Conservation (phyloP, 495 filamentous ascomycete genomes). For the Xylaria curta region DNA sequence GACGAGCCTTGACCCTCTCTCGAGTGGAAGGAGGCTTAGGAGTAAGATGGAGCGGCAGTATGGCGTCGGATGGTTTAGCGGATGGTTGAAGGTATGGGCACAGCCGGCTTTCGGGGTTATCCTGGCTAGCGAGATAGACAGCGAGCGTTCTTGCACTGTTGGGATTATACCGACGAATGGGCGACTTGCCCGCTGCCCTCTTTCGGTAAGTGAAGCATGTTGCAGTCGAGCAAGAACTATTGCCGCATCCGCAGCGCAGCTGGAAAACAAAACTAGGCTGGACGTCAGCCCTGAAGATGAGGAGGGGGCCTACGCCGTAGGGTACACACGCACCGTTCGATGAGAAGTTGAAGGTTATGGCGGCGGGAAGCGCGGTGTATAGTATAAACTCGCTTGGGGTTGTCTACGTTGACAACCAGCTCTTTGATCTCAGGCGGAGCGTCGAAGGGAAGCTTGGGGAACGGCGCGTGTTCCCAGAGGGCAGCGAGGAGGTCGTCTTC, state of each 20-base stretch:
- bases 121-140: conserved; percentile 76
- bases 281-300: conserved; percentile 26
- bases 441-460: conserved; percentile 57
- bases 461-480: conserved; percentile 59
- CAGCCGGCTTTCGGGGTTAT: conserved; percentile 75
- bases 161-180: conserved; percentile 73
- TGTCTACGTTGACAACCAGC: conserved; percentile 56
- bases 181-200: conserved; percentile 65
- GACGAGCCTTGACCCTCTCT: conserved; percentile 24
- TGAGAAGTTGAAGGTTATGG: conserved; percentile 59
- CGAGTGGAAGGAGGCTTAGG: conserved; percentile 36
- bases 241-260: conserved; percentile 80
- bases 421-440: conserved; percentile 59
- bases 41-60: conserved; percentile 46
- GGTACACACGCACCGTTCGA: conserved; percentile 55
- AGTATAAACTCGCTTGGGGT: conserved; percentile 59
- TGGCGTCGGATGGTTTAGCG: conserved; percentile 46
- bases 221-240: conserved; percentile 70
- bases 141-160: conserved; percentile 80
- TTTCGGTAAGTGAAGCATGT: conserved; percentile 83
- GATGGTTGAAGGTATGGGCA: conserved; percentile 62
- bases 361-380: conserved; percentile 58
- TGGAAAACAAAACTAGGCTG: conserved; percentile 76
- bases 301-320: conserved; percentile 2
- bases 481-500: conserved; percentile 48